Percentiles rank a stretch among this genome's conserved stretches.
Evolutionary conservation across 257 asterid species (phyloP).

Genomic region (Fraxinus quadrangulata): DNA sequence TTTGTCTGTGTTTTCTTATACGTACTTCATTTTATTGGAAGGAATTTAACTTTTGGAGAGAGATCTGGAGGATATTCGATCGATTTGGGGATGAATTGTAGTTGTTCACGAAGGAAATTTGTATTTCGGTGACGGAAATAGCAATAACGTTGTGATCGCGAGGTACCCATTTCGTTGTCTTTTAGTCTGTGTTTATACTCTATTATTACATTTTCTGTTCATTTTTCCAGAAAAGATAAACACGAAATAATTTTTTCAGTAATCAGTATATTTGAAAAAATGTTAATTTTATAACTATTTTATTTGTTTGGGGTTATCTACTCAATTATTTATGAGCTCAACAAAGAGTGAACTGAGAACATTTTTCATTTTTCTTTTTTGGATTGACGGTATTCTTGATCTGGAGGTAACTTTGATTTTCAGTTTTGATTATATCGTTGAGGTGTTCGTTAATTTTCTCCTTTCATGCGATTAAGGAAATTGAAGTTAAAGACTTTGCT

Average conservation of each 20-base stretch:
- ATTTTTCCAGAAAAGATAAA: not conserved
- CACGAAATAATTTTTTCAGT: not conserved
- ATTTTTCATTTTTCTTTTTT: not conserved
- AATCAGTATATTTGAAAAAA: not conserved
- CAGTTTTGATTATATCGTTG: not conserved
- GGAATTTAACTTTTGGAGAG: not conserved
- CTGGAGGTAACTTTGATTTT: constrained; percentile 6
- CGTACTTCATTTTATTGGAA: not conserved
- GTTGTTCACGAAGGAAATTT: constrained; percentile 11
- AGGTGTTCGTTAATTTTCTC: not conserved
- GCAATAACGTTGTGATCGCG: constrained; percentile 31
- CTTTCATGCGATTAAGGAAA: constrained; percentile 16
- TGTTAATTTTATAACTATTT: not conserved
- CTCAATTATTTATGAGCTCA: not conserved
- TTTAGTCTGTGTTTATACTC: not conserved
- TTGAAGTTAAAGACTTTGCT: not conserved
- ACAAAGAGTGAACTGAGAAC: not conserved
- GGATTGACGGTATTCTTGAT: constrained; percentile 20
- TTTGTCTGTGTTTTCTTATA: not conserved
- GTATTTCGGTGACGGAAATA: constrained; percentile 11
- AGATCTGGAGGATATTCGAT: constrained; percentile 33
- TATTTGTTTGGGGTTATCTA: not conserved
- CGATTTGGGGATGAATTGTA: constrained; percentile 6
- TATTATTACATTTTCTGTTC: not conserved
- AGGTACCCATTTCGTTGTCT: constrained; percentile 35